Base-by-base conservation (phyloP, 2,329 filamentous ascomycete genomes). In the Aspergillus sp. region DNA sequence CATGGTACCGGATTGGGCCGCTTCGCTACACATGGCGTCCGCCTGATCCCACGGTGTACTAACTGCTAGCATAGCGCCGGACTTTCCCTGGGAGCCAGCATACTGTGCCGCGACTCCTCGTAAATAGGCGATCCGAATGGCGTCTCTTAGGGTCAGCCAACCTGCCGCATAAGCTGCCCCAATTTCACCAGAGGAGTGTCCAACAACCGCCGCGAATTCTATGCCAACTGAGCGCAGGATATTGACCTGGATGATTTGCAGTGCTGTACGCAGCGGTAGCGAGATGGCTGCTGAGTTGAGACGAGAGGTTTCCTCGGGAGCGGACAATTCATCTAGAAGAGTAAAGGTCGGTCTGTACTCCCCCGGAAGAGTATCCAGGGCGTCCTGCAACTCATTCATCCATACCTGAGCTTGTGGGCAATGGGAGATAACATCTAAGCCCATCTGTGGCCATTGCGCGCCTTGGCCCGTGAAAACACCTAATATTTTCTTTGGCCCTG, bases 151-250 rank as follows among this genome's bases (percentile, higher is more conserved):
- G 9, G 59, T 60, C 5, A 76, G 21, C 8, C 61, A 59, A 3
- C 70, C 67, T 2, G 62, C 59, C 7, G 67, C 60, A 57, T 74
- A 76, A 0, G 68, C 66, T 5, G 68, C 53, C 53, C 63, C 73
- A 55, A 75, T 72, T 39, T 75, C 72, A 2, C 74, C 72, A 17
- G 63, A 66, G 0, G 69, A 74, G 47, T 76, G 72, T 3, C 72
- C 69, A 2, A 67, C 57, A 2, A 74, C 70, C 3, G 60, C 64
- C 2, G 38, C 41, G 1, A 63, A 61, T 28, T 53, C 32, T 15
- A 65, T 25, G 0, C 61, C 57, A n/a, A 57, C 32, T 3, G 56
- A 25, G 5, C 28, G n/a, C 6, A 64, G 15, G 12, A 64, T 52
- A 17, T 49, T 54, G 1, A 61, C 55, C 8, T 48, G 41, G 9